Evolutionary conservation across 2,329 filamentous ascomycete genomes (phyloP), one percentile per base, ranked within the genome.

Genomic region (Intubia oerlemansii): DNA sequence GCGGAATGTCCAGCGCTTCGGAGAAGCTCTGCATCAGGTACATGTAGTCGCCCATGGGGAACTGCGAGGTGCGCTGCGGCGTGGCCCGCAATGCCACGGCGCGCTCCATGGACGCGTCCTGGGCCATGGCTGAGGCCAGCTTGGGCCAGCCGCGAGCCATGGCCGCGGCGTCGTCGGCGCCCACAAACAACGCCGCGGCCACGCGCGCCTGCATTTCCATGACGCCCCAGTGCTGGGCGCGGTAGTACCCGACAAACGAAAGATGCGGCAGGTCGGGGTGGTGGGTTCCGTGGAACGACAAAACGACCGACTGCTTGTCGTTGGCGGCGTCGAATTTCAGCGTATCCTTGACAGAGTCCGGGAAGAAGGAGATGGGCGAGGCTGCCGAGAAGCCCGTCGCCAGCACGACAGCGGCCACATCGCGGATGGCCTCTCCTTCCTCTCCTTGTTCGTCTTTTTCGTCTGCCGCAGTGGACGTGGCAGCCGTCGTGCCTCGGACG

Each of bases 191-290:
- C 10, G 59, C 47, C 0, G 70, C 58, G 5, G 84, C 51, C 35
- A 77, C 61, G 1, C 74, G 63, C 3, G 79, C 72, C 48, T 90
- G 80, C 73, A 82, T 78, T 46, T 88, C 79, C 61, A 85, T 81
- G 0, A 82, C 69, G 1, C 75, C 75, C 80, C 80, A 90, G 45
- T 80, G 88, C 0, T 79, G 78, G 0, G 76, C 76, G 35, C 80
- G 64, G 43, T 90, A 90, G 48, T 82, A 81, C 1, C 80, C 80
- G 1, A 88, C 71, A 40, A 88, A 84, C 1, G 76, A 78, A 0
- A 88, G 50, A 5, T 62, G 63, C 0, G 71, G 62, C 0, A 82
- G 47, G 0, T 56, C 50, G 0, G 62, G 59, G 33, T 72, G 65
- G 31, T 71, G 54, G 0, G 70, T 71, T 2, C 64, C 66, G 37